These are phyloP conservation scores for Corymbia maculata DNA, from an alignment of 345 rosid genomes.

Conservation along the genomic window DNA sequence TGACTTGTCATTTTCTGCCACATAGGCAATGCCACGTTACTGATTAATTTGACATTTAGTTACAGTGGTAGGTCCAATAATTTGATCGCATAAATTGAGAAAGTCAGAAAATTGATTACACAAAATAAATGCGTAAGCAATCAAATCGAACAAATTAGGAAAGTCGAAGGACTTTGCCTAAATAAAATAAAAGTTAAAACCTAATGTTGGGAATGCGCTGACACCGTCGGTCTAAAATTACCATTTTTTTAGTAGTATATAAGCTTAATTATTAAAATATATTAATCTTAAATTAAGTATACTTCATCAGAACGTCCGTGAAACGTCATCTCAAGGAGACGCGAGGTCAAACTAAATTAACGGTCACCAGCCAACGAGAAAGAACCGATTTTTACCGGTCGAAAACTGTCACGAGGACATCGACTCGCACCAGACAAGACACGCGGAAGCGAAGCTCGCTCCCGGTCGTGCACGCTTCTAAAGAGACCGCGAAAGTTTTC, in stretches of 20 bases:
- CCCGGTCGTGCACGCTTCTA: not conserved
- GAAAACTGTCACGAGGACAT: not conserved
- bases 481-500: not conserved
- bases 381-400: not conserved
- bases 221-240: not conserved
- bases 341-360: not conserved
- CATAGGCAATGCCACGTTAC: not conserved
- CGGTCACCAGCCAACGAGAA: not conserved
- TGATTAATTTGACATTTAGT: not conserved
- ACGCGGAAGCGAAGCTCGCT: not conserved
- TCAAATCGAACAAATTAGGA: accelerated
- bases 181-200: not conserved
- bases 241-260: not conserved
- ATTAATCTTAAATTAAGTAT: not conserved
- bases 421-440: not conserved
- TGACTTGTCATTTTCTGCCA: not conserved
- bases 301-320: not conserved
- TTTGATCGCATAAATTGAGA: not conserved
- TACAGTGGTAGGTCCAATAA: not conserved
- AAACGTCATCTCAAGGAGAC: not conserved
- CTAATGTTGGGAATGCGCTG: too few relatives aligned
- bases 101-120: not conserved
- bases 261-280: not conserved
- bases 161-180: accelerated
- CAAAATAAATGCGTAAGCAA: accelerated